Percentiles rank a stretch among this genome's conserved stretches.
phyloP scores from a whole-genome alignment of 192 early-diverging fungal species.

The Chytriomyces hyalinus region DNA sequence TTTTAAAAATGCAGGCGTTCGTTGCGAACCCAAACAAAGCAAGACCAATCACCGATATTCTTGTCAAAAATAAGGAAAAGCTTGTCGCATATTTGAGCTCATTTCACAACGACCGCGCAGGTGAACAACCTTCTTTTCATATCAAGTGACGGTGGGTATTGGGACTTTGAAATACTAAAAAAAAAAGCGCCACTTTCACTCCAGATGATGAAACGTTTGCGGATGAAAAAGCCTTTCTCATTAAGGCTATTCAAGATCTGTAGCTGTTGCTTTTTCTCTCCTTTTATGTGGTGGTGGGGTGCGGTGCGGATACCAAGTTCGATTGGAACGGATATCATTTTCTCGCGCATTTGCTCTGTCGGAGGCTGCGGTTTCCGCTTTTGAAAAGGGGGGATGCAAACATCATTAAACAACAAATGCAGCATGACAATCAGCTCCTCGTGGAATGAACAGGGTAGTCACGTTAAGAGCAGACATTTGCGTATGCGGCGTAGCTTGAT shows the following conservation, averaged over 20 bases:
- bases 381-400: not conserved
- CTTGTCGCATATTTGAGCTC: constrained; percentile 83
- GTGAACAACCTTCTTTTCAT: constrained; percentile 48
- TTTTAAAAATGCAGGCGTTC: constrained; percentile 72
- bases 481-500: no score
- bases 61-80: constrained; percentile 90
- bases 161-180: no score
- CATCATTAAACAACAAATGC: no score
- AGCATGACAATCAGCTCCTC: no score
- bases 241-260: constrained; percentile 80
- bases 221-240: constrained; percentile 95
- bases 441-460: no score
- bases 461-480: no score
- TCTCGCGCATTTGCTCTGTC: not conserved
- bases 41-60: constrained; percentile 87
- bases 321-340: not conserved
- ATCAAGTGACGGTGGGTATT: no score
- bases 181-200: not conserved
- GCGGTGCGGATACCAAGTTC: not conserved
- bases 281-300: not conserved
- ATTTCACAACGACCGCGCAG: constrained; percentile 95
- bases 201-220: constrained; percentile 98
- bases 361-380: not conserved
- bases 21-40: constrained; percentile 98
- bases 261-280: not conserved